These are phyloP conservation scores for Gardenia jasminoides DNA, from an alignment of 257 asterid species.

Conservation along the genomic window DNA sequence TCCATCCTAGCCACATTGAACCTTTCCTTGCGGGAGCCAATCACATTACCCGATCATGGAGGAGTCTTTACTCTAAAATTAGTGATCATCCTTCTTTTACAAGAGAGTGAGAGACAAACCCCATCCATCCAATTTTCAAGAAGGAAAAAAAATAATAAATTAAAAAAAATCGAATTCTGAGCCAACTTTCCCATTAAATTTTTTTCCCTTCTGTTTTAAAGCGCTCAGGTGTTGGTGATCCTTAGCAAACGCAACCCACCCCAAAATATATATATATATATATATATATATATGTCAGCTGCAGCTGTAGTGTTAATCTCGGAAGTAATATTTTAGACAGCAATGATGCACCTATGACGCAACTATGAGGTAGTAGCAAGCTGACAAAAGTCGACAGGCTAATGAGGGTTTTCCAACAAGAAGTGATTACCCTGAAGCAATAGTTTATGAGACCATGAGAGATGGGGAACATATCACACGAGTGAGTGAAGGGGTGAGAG, in stretches of 20 bases:
- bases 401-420: conserved; percentile 15
- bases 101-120: conserved; percentile 1
- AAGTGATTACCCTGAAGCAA: conserved; percentile 28
- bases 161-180: neutral
- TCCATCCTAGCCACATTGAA: conserved; percentile 8
- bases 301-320: neutral
- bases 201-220: too few species aligned
- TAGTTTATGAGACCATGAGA: neutral
- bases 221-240: too few species aligned
- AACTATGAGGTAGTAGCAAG: conserved; percentile 37
- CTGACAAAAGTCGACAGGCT: conserved; percentile 39
- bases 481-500: conserved; percentile 11
- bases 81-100: neutral
- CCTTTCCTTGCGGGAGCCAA: neutral
- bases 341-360: conserved; percentile 33
- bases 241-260: too few species aligned
- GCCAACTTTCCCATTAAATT: neutral
- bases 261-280: too few species aligned
- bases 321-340: neutral
- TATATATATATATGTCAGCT: too few species aligned
- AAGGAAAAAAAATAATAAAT: neutral
- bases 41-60: neutral
- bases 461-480: conserved; percentile 25
- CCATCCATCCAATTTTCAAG: neutral
- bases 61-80: neutral